Conservation (phyloP, 1,139 yeast genomes). For the Yarrowia galli region DNA sequence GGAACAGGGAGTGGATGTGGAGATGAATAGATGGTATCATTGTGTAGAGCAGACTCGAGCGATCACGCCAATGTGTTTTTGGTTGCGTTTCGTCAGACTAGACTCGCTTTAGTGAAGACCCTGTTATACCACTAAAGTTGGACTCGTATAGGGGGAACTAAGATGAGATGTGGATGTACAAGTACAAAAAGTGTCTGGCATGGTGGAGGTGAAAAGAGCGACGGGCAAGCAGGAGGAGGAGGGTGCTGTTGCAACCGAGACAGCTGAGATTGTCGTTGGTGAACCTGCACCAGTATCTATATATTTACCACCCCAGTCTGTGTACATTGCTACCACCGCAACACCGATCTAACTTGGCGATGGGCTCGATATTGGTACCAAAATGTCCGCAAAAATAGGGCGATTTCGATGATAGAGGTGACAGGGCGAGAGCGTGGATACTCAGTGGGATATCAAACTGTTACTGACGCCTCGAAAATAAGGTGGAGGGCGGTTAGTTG, state of each 20-base stretch:
- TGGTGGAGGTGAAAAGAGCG: no score
- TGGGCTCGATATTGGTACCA: no score
- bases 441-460: background rate
- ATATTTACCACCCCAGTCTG: no score
- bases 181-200: no score
- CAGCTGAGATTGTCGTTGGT: no score
- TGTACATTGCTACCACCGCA: no score
- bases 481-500: background rate
- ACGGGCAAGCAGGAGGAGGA: no score
- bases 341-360: no score
- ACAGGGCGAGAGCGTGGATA: background rate
- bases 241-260: no score
- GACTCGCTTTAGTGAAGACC: rapidly evolving
- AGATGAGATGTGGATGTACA: no score
- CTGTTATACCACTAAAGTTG: background rate
- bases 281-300: no score
- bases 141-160: background rate
- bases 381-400: background rate
- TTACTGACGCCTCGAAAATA: background rate
- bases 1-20: background rate
- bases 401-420: background rate
- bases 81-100: background rate
- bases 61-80: background rate
- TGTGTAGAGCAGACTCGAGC: background rate
- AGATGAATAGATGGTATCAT: background rate